A percentile compares a stretch with the other conserved stretches of the same genome.
phyloP scores from a whole-genome alignment of 2,329 filamentous ascomycete species.

The Aspergillus brasiliensis region DNA sequence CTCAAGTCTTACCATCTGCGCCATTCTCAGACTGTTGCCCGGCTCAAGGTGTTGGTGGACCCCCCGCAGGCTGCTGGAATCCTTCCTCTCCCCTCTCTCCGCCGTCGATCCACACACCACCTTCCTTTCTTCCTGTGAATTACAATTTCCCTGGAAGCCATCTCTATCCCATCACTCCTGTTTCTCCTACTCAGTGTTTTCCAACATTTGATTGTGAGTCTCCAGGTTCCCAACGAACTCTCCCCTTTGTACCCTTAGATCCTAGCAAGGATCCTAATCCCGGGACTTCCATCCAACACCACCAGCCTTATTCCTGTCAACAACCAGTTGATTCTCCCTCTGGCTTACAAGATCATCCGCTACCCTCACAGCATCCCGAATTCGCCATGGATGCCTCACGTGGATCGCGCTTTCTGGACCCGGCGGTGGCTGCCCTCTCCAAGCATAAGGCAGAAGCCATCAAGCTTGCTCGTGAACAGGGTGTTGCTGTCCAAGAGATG shows the following conservation, averaged over 20 bases:
- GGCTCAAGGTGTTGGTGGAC: background rate
- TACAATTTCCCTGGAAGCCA: background rate
- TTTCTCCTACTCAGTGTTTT: too few relatives aligned
- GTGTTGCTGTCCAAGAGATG: slow-evolving; percentile 48
- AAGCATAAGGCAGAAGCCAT: slow-evolving; percentile 53
- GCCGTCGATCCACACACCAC: background rate
- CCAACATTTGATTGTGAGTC: too few relatives aligned
- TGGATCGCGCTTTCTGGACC: slow-evolving; percentile 41
- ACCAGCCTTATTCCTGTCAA: background rate
- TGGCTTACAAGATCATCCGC: background rate
- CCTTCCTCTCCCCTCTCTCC: background rate
- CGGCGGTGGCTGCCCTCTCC: slow-evolving; percentile 49
- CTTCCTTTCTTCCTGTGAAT: background rate
- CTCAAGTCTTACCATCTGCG: too few relatives aligned
- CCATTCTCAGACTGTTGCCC: too few relatives aligned
- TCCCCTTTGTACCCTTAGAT: background rate
- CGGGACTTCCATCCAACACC: background rate
- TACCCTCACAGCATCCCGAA: background rate
- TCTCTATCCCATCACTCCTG: background rate
- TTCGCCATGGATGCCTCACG: slow-evolving; percentile 26
- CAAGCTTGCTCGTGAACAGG: slow-evolving; percentile 49
- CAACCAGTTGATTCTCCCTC: background rate
- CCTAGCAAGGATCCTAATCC: too few relatives aligned
- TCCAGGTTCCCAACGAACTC: background rate
- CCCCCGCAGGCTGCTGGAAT: background rate